Evolutionary conservation across 2,329 filamentous ascomycete species (phyloP), one percentile per base, ranked within the genome.

Genomic region (Colletotrichum sp.): DNA sequence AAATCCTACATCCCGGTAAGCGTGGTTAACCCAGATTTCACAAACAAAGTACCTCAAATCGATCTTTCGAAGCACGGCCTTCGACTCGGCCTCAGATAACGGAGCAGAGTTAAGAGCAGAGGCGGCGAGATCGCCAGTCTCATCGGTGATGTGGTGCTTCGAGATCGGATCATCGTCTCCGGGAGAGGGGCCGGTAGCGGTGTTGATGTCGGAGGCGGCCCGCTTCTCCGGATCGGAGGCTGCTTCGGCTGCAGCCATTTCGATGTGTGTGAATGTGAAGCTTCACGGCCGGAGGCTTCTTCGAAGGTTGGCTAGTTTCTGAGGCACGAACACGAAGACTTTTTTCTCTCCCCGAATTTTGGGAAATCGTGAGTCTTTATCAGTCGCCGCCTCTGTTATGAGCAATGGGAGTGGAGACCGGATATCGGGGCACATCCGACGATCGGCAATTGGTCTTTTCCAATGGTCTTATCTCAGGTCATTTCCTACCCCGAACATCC

Each of bases 121-220:
- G 11, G 68, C 71, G 31, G 71, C 71, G 29, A 73, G 68, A 8
- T 58, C 68, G 6, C 71, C 71, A 18, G 62, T 34, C 29, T 73
- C 71, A 55, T 73, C 71, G 34, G 71, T 51, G 68, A 73, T 73
- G 62, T 59, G 43, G 68, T 71, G 71, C 27, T 73, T 73, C 1
- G 62, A 57, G 71, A 73, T 51, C 24, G 67, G 55, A 34, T 66
- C 61, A 24, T 71, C 62, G 1, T 73, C 71, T 13, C 15, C 55
- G 16, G 47, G 31, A 58, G 29, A 31, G 43, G 59, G 12, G 54
- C 61, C 70, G 38, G 61, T 61, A 27, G 61, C 43, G 21, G 71
- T 43, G 57, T 33, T 15, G 43, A 63, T 71, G 21, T 51, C 68
- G 33, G 71, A 27, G 33, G 13, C n/a, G 62, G 31, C 55, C 71